Evolutionary conservation across 2,329 filamentous ascomycete species (phyloP), one percentile per base, ranked within the genome.

Genomic region (Penicillium oxalicum): DNA sequence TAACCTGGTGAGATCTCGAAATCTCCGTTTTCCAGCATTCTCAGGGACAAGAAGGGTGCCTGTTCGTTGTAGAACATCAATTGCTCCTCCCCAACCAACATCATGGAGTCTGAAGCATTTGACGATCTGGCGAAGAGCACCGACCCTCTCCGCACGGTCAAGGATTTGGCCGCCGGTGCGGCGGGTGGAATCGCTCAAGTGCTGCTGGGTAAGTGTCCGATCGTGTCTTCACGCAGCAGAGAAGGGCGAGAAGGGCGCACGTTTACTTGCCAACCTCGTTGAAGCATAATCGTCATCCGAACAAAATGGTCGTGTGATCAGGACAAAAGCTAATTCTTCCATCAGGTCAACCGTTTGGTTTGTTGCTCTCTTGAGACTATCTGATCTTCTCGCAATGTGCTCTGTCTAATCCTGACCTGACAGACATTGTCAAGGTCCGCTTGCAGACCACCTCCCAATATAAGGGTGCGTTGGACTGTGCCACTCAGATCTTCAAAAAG

Each of bases 371-470:
- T 39, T 41, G 45, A 40, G 9, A 40, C 40, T n/a, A 43, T 3
- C 7, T 24, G 26, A 37, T 32, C 24, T 9, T 18, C 34, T n/a
- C 44, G 45, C 24, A 6, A 25, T 40, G 32, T 43, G 13, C 24
- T 34, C 37, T 39, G 45, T 35, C 44, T 56, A 53, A 60, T 59
- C 53, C 42, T n/a, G 25, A 52, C 56, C 51, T 51, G 40, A 40
- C 61, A 82, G 91, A 96, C 77, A 97, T 96, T 56, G 86, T 98
- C 75, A 98, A 98, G 75, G 93, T 98, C 62, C 88, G 93, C 48
- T 80, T 98, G 42, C 93, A 98, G 71, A 98, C 93, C 12, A 87
- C 86, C 46, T 83, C 79, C 24, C 81, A 88, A 59, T 95, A 96
- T 77, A 78, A 81, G 45, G 85, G 82, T 56, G 93, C 93, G 45